These are phyloP conservation scores for Cicer chorassanicum DNA, from an alignment of 306 rosid species.

Conservation along the genomic window DNA sequence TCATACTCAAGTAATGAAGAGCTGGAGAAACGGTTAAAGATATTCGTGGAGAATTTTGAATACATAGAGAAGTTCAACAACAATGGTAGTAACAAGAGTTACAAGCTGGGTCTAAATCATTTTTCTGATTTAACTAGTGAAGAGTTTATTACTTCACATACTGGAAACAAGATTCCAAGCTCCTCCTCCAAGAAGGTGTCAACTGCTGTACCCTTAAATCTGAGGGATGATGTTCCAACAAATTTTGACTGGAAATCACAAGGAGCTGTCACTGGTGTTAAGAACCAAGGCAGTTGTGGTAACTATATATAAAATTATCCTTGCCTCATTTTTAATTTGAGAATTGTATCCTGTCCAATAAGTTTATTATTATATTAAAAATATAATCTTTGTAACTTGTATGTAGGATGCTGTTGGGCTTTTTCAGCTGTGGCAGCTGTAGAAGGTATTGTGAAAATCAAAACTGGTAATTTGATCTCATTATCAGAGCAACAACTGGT, in stretches of 20 bases:
- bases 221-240: conserved; percentile 5
- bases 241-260: conserved; percentile 47
- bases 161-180: neutral
- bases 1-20: conserved; percentile 31
- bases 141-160: conserved; percentile 49
- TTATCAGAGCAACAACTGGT: conserved; percentile 52
- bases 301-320: neutral
- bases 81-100: conserved; percentile 44
- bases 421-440: conserved; percentile 49
- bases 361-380: neutral
- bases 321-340: neutral
- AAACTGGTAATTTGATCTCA: conserved; percentile 27
- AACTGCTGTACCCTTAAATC: neutral
- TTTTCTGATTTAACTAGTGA: conserved; percentile 50
- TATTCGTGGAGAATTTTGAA: conserved; percentile 45
- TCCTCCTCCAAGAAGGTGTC: neutral
- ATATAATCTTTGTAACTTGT: neutral
- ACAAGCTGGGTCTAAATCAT: conserved; percentile 46
- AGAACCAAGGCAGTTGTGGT: conserved; percentile 49
- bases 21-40: conserved; percentile 43
- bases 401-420: conserved; percentile 53
- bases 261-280: conserved; percentile 52
- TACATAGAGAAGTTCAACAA: conserved; percentile 52
- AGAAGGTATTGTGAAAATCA: conserved; percentile 46
- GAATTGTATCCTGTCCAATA: neutral